These are phyloP conservation scores for Yamadazyma scolyti DNA, from an alignment of 805 yeast species.

Conservation along the genomic window DNA sequence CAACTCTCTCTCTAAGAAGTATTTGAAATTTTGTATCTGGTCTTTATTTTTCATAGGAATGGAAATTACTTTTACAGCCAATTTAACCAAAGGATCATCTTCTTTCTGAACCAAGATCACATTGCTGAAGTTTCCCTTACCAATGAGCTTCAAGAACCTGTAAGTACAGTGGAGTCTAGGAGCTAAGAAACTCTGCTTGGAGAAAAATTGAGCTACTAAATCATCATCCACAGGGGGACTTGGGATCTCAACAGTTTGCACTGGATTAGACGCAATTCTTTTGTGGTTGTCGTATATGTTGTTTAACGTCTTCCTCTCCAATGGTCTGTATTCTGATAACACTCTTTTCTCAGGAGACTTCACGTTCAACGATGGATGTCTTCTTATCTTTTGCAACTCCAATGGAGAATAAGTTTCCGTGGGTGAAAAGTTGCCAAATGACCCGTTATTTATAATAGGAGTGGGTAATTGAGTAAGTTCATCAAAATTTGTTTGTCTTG, in stretches of 20 bases:
- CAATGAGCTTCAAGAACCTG: slow-evolving; percentile 36
- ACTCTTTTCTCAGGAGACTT: slow-evolving; percentile 17
- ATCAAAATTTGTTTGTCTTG: slow-evolving; percentile 7
- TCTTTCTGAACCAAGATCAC: slow-evolving; percentile 48
- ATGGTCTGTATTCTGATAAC: slow-evolving; percentile 36
- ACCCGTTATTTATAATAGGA: slow-evolving; percentile 30
- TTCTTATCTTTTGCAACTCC: slow-evolving; percentile 4
- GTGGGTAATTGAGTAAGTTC: slow-evolving; percentile 41
- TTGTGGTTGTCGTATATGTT: too few species aligned
- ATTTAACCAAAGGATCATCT: slow-evolving; percentile 19
- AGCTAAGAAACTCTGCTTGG: background rate
- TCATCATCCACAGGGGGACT: slow-evolving; percentile 2
- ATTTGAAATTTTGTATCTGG: slow-evolving; percentile 27
- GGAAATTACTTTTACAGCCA: slow-evolving; percentile 68
- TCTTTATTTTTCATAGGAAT: slow-evolving; percentile 28
- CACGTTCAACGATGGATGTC: background rate
- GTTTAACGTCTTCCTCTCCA: slow-evolving; percentile 18
- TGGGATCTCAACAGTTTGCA: slow-evolving; percentile 9
- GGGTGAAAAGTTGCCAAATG: slow-evolving; percentile 14
- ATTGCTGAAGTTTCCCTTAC: slow-evolving; percentile 66
- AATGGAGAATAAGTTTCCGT: slow-evolving; percentile 6
- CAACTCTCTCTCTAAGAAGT: slow-evolving; percentile 58
- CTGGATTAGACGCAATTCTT: slow-evolving; percentile 22
- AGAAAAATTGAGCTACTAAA: background rate
- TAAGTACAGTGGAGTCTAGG: background rate